Base-by-base conservation (phyloP, 805 yeast species). In the Candida broadrunensis region DNA sequence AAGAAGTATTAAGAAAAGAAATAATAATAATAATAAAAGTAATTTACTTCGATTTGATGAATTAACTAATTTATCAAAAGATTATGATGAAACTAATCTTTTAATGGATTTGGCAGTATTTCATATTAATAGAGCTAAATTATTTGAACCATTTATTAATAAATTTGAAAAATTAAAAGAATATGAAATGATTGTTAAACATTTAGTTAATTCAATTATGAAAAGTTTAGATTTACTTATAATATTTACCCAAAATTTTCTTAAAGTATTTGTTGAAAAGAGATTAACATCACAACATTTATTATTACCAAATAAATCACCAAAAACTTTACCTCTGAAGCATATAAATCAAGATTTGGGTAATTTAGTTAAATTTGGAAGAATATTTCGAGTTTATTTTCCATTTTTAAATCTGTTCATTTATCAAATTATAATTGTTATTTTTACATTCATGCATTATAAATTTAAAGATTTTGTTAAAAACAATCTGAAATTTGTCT, bases 351-450 rank as follows among this genome's bases (percentile, higher is more conserved):
- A 29, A 29, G 32, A 29, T 29, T 29, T 29, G 14, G 13, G 13
- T 9, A 29, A 29, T 15, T 37, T 43, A 21, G 41, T 48, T 8
- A 49, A 55, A 11, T 47, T 63, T 37, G 70, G 58, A 37, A 66
- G 57, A 54, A 59, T 54, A 41, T 75, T 65, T 62, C 58, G 63
- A 47, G 56, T 48, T 29, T 60, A 55, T 32, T 72, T 66, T 44
- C 81, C 80, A 14, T 73, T 73, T 42, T 65, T 73, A 38, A 73
- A 72, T 47, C 65, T 76, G 2, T 75, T 73, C 38, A 56, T 74
- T 9, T 74, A 75, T 51, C 81, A 76, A 49, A 77, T 80, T 2
- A 60, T 76, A 37, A 72, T 77, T 39, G 78, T 75, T 17, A 63
- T 71, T 17, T 76, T 69, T 56, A 74, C 78, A 1, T 53, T 75